A percentile compares a stretch with the other conserved stretches of the same genome.
These are phyloP conservation scores for Epichloe gansuensis DNA, from an alignment of 2,329 filamentous ascomycete genomes.

Conservation along the genomic window DNA sequence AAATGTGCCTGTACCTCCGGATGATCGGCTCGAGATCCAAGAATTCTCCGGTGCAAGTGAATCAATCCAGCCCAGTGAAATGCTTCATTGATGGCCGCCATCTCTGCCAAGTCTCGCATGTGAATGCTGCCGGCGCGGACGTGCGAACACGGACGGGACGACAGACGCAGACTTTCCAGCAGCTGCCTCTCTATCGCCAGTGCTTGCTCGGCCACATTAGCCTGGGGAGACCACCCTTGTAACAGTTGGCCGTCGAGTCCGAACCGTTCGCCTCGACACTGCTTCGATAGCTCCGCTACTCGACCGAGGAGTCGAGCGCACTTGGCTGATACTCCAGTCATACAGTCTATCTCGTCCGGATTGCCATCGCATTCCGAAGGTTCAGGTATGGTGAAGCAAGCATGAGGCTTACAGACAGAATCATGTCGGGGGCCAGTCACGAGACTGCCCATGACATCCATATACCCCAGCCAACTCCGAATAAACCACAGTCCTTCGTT, in stretches of 20 bases:
- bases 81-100: conserved; percentile 61
- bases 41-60: conserved; percentile 61
- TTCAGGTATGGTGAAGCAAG: not conserved
- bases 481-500: conserved; percentile 59
- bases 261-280: conserved; percentile 55
- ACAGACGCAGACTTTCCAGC: conserved; percentile 37
- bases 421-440: conserved; percentile 36
- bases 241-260: conserved; percentile 26
- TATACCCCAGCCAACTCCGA: conserved; percentile 71
- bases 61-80: conserved; percentile 72
- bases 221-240: conserved; percentile 45
- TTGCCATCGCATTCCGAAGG: not conserved
- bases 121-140: conserved; percentile 37
- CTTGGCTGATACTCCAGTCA: conserved; percentile 48
- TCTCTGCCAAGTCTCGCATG: conserved; percentile 46
- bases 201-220: conserved; percentile 33
- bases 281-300: conserved; percentile 57
- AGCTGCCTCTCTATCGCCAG: conserved; percentile 49
- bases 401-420: not conserved
- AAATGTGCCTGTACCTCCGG: conserved; percentile 52
- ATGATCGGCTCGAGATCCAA: conserved; percentile 47
- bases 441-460: conserved; percentile 67
- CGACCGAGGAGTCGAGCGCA: conserved; percentile 69
- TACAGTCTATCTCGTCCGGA: conserved; percentile 63
- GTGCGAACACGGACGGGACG: conserved; percentile 31